These are phyloP conservation scores for Ilyonectria destructans DNA, from an alignment of 2,329 filamentous ascomycete genomes.

Conservation along the genomic window DNA sequence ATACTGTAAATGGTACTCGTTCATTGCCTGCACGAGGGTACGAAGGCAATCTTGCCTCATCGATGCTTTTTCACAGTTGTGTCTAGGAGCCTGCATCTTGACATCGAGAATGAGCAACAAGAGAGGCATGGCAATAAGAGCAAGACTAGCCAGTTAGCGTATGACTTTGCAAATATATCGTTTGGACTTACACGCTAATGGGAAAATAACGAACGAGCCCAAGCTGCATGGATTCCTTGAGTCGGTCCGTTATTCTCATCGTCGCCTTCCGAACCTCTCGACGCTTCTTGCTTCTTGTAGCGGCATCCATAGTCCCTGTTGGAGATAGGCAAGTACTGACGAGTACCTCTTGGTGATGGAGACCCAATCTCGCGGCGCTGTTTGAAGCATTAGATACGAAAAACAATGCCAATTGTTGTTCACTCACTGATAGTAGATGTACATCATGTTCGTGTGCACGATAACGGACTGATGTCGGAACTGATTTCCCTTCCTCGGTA, in stretches of 20 bases:
- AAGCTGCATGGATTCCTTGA: background rate
- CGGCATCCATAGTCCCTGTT: background rate
- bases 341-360: background rate
- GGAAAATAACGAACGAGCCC: background rate
- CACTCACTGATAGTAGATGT: constrained; percentile 45
- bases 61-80: background rate
- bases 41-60: background rate
- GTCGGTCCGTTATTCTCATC: background rate
- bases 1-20: background rate
- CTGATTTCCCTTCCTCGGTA: constrained; percentile 6
- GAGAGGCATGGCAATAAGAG: background rate
- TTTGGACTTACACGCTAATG: background rate
- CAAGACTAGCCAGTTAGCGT: background rate
- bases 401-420: background rate
- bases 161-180: background rate
- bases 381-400: background rate
- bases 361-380: background rate
- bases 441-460: constrained; percentile 40
- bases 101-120: background rate
- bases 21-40: background rate
- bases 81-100: background rate
- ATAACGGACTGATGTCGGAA: constrained; percentile 35
- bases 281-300: background rate
- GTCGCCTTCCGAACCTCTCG: background rate
- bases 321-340: background rate